Base-by-base conservation (phyloP, 1,284 basidiomycete genomes). In the Moesziomyces sp. region DNA sequence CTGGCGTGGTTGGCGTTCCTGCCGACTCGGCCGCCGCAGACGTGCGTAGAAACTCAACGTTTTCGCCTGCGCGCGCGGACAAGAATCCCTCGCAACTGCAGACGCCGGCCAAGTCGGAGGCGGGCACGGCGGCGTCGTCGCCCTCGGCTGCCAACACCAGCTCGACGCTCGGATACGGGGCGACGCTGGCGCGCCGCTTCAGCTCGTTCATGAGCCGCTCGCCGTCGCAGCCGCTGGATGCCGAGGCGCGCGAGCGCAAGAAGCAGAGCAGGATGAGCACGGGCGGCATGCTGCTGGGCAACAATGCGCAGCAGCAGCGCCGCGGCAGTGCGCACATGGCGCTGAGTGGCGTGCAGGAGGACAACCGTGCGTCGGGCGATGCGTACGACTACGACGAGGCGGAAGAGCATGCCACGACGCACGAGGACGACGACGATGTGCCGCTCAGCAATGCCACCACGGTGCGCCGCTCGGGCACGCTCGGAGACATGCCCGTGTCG, bases 171-270 rank as follows among this genome's bases (percentile, higher is more conserved):
- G 67, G 67, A 6, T 77, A 75, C n/a, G 74, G 76, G 13, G 64
- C 69, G 0, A 74, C 60, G 0, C 52, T 83, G 10, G 66, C 74
- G 16, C 73, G 78, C 18, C 65, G 81, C 9, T 80, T 81, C 59
- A 81, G 82, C 48, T 74, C 75, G 9, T 65, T 83, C 55, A 70
- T 78, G 46, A 65, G 76, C 19, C 68, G 78, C 5, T 78, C 76
- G 13, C 80, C 80, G 0, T 73, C 75, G 52, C 74, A 59, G 35
- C 70, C 77, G 38, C 38, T 74, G 21, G 79, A 79, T 52, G 60
- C 64, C 11, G 78, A 78, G 21, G 60, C 62, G 4, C 46, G 64
- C 19, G 79, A 81, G 51, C 72, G 74, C 42, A 74, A 78, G 48
- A 72, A 78, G 57, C 70, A 70, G 30, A 69, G 66, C 44, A 57